These are phyloP conservation scores for Zygoascus sp. DNA, from an alignment of 1,139 yeast genomes.

Conservation along the genomic window DNA sequence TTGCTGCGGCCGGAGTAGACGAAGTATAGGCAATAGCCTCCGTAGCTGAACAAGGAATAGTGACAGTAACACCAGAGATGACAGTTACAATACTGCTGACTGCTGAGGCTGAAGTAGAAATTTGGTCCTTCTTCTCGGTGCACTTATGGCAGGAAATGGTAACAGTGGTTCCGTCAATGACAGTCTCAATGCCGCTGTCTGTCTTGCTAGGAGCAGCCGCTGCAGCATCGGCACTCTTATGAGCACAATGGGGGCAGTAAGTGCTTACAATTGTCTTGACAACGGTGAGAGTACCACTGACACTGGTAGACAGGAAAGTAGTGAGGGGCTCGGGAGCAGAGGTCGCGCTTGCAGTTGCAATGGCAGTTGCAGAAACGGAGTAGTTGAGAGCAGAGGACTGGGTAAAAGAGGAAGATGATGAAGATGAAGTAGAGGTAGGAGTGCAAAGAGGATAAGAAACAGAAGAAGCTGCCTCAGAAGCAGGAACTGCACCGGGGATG, in stretches of 20 bases:
- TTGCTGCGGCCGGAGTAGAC: no score
- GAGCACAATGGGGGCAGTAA: constrained; percentile 1
- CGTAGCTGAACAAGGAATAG: constrained; percentile 11
- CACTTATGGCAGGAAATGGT: constrained; percentile 10
- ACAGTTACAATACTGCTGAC: constrained; percentile 12
- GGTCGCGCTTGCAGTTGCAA: no score
- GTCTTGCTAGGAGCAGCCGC: background rate
- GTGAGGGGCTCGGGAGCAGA: background rate
- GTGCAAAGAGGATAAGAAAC: background rate
- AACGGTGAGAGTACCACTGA: background rate
- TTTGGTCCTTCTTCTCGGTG: constrained; percentile 2
- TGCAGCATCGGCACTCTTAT: background rate
- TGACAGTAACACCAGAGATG: constrained; percentile 13
- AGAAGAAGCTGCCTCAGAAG: constrained; percentile 2
- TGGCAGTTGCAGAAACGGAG: background rate
- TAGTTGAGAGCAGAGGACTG: background rate
- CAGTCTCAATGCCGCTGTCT: constrained; percentile 10
- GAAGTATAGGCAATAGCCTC: no score
- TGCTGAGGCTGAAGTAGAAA: background rate
- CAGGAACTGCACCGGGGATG: constrained; percentile 3
- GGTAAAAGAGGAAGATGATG: no score
- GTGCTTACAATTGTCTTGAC: constrained; percentile 2
- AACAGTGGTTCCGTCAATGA: constrained; percentile 13
- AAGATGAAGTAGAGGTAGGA: constrained; percentile 3
- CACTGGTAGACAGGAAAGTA: constrained; percentile 1